Percentiles rank a stretch among this genome's conserved stretches.
phyloP scores from a whole-genome alignment of 2,329 filamentous ascomycete species.

The Aspergillus sp. region DNA sequence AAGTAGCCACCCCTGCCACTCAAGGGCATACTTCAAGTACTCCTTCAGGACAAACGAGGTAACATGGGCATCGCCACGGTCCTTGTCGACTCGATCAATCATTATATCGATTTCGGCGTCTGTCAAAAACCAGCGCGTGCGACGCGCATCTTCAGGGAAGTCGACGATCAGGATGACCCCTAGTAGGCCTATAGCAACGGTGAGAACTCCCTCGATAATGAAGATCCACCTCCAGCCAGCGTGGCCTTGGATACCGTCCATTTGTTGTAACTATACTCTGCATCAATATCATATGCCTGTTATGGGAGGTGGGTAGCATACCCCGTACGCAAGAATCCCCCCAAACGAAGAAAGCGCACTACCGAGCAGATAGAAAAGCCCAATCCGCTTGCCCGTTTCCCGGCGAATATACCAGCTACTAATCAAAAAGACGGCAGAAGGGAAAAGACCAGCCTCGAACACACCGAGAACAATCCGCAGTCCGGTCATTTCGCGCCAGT shows the following conservation, averaged over 20 bases:
- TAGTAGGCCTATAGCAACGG: background rate
- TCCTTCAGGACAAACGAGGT: slow-evolving; percentile 6
- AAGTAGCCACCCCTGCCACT: slow-evolving; percentile 16
- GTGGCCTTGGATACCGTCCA: slow-evolving; percentile 5
- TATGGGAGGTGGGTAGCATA: background rate
- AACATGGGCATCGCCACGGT: slow-evolving; percentile 13
- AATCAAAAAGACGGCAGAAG: slow-evolving; percentile 6
- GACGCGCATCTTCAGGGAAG: slow-evolving; percentile 10
- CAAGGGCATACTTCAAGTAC: slow-evolving; percentile 11
- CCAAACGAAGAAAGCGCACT: slow-evolving; percentile 7
- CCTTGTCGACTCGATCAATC: slow-evolving; percentile 15
- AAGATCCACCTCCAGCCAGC: slow-evolving; percentile 12
- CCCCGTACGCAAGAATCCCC: slow-evolving; percentile 9
- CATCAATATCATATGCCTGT: background rate
- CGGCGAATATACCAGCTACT: slow-evolving; percentile 6
- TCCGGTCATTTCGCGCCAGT: slow-evolving; percentile 36
- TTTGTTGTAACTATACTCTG: slow-evolving; percentile 5
- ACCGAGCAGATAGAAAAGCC: slow-evolving; percentile 4
- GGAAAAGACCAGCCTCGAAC: slow-evolving; percentile 31
- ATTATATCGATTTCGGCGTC: slow-evolving; percentile 10
- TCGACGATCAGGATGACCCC: slow-evolving; percentile 8
- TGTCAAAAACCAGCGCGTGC: slow-evolving; percentile 9
- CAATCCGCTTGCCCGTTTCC: slow-evolving; percentile 6
- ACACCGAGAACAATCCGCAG: slow-evolving; percentile 41
- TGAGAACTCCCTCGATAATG: slow-evolving; percentile 9